These are phyloP conservation scores for Scheffersomyces lignosus DNA, from an alignment of 805 yeast genomes.

Conservation along the genomic window DNA sequence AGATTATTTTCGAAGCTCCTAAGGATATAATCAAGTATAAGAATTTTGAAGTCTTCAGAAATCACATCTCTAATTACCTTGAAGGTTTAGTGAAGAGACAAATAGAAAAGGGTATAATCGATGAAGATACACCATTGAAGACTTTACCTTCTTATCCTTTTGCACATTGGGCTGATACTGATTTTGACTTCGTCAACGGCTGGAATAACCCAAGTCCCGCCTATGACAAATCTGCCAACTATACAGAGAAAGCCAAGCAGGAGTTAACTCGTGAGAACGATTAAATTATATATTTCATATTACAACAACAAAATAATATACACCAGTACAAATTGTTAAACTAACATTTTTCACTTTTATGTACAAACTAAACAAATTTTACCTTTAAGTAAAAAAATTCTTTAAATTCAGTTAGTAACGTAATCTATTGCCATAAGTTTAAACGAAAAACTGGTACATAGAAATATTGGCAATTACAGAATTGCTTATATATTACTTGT, in stretches of 20 bases:
- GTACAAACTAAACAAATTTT: too few species aligned
- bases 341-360: too few species aligned
- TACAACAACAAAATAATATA: neutral
- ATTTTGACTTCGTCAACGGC: conserved; percentile 39
- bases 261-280: conserved; percentile 17
- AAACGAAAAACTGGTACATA: too few species aligned
- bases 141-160: conserved; percentile 65
- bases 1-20: conserved; percentile 66
- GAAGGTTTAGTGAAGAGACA: conserved; percentile 60
- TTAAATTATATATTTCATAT: conserved; percentile 1
- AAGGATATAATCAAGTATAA: conserved; percentile 65
- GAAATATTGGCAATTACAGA: too few species aligned
- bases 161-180: conserved; percentile 53
- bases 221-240: conserved; percentile 21
- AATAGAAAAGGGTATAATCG: conserved; percentile 53
- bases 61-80: conserved; percentile 58
- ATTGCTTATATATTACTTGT: too few species aligned
- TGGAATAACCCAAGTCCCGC: conserved; percentile 37
- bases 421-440: too few species aligned
- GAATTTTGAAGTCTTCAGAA: conserved; percentile 57
- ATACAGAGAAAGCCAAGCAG: conserved; percentile 19
- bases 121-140: conserved; percentile 54
- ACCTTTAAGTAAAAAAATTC: too few species aligned
- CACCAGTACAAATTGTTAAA: too few species aligned
- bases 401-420: too few species aligned